These are phyloP conservation scores for Moringa oleifera DNA, from an alignment of 345 rosid species.

Conservation along the genomic window DNA sequence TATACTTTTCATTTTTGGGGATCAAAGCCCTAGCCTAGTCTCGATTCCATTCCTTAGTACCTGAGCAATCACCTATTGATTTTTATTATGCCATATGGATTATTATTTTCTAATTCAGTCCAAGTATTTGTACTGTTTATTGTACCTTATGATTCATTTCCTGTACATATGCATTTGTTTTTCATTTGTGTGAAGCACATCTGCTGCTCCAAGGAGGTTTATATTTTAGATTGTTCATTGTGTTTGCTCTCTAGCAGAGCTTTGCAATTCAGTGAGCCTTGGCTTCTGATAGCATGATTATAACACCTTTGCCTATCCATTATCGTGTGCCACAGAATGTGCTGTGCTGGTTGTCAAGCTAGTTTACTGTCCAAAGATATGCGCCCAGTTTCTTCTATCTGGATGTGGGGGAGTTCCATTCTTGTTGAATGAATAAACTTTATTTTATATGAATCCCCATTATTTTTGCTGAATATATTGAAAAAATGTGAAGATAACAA, in stretches of 20 bases:
- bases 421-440: too few species aligned
- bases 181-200: too few species aligned
- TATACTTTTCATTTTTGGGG: too few species aligned
- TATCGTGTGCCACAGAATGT: neutral
- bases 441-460: too few species aligned
- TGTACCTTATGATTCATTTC: too few species aligned
- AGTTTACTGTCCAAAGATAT: neutral
- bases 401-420: neutral
- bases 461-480: too few species aligned
- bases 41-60: too few species aligned
- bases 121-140: too few species aligned
- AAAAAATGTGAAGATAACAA: neutral
- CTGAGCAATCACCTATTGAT: too few species aligned
- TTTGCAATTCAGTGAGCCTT: neutral
- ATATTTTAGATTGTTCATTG: neutral
- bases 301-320: neutral
- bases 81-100: too few species aligned
- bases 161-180: neutral
- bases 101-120: too few species aligned
- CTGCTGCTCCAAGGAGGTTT: neutral
- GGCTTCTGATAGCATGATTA: neutral
- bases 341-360: neutral
- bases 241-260: neutral
- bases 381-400: neutral
- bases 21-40: too few species aligned